Base-by-base conservation (phyloP, 805 yeast genomes). In the Kazachstania kunashirensis region DNA sequence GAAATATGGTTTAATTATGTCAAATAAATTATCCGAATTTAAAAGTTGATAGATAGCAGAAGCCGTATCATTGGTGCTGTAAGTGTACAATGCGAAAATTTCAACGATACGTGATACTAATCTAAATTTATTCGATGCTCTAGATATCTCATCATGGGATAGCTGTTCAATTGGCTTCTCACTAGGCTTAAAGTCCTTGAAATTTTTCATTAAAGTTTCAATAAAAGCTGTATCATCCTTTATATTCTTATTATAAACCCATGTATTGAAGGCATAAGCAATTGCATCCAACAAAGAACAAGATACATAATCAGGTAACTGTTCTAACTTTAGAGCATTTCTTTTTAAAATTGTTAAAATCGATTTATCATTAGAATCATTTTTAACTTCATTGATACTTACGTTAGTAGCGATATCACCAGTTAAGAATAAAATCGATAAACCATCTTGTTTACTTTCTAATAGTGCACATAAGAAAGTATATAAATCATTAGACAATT, bases 391-490 rank as follows among this genome's bases (percentile, higher is more conserved):
- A 6, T 38, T 35, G 10, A 45, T 52, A 11, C 34, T 39, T 23
- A 39, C 38, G 9, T 50, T 61, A 13, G 53, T 70, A 51, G 16
- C 84, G 77, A 53, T 38, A n/a, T 40, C 40, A 6, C 62, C 63
- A 17, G 82, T 78, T 24, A 82, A 66, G 44, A 83, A 75, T 18
- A 78, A 64, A 33, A 79, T 75, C 0, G 88, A 69, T n/a, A 83
- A 56, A 2, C 92, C 94, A 53, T 82, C 84, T 54, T 83, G 92
- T 31, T 75, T 73, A 5, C 84, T 80, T 40, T 70, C 74, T 71
- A 81, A 68, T 3, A 80, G 74, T 0, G 83, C 67, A 17, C 84
- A 69, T 36, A 83, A 71, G 42, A 83, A 79, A 38, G 71, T 75
- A 50, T 77, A 79, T 11, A 79, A 54, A 6, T 71, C 61, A 23